A percentile compares a stretch with the other conserved stretches of the same genome.
Evolutionary conservation across 352 stramenopile genomes (phyloP).

Genomic region (Phytopythium cucurbitacearum): DNA sequence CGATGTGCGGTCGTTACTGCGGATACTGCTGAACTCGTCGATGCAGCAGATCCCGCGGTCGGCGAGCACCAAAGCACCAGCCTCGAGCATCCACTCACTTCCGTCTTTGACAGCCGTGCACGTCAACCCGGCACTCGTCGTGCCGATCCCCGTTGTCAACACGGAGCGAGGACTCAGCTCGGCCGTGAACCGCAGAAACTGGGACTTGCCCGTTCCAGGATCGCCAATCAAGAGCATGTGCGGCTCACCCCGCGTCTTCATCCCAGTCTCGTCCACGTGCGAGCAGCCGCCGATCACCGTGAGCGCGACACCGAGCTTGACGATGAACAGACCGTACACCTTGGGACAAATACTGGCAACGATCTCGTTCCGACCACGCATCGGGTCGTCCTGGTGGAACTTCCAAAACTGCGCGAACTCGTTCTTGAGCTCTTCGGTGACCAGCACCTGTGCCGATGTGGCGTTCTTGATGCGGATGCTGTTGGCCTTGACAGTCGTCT

Average conservation of each 20-base stretch:
- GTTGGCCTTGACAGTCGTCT: constrained; percentile 79
- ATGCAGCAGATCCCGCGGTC: constrained; percentile 95
- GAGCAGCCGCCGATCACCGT: constrained; percentile 91
- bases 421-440: constrained; percentile 76
- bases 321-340: constrained; percentile 91
- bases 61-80: constrained; percentile 91
- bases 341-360: constrained; percentile 92
- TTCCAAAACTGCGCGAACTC: constrained; percentile 93
- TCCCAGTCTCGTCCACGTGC: constrained; percentile 58
- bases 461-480: constrained; percentile 71
- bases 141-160: constrained; percentile 95
- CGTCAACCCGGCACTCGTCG: constrained; percentile 94
- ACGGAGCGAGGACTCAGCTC: constrained; percentile 93
- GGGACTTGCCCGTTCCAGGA: constrained; percentile 88
- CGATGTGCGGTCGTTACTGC: constrained; percentile 88
- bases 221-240: constrained; percentile 87
- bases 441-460: constrained; percentile 48
- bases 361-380: constrained; percentile 88
- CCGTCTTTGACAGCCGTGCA: constrained; percentile 95
- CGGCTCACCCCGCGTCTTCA: constrained; percentile 78
- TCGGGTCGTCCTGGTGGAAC: constrained; percentile 32
- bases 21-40: constrained; percentile 97
- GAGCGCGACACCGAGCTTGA: constrained; percentile 92
- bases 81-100: constrained; percentile 95
- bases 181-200: constrained; percentile 95